phyloP scores from a whole-genome alignment of 352 stramenopile genomes.

The Phytophthora sansomeana region DNA sequence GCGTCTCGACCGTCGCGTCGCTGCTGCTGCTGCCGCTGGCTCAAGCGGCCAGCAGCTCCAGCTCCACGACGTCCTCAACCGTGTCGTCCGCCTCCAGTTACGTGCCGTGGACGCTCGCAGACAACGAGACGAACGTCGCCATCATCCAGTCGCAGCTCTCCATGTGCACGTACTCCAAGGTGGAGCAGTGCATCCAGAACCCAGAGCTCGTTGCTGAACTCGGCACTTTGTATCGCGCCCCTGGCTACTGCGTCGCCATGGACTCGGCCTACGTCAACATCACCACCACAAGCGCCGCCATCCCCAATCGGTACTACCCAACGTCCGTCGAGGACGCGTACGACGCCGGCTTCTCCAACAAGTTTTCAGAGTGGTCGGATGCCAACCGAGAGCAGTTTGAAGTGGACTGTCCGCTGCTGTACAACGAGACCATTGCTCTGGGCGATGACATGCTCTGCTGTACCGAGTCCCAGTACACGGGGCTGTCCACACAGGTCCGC shows the following conservation, averaged over 20 bases:
- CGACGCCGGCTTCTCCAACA: slow-evolving; percentile 56
- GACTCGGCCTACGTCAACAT: slow-evolving; percentile 60
- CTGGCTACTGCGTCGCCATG: slow-evolving; percentile 59
- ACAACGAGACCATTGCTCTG: slow-evolving; percentile 57
- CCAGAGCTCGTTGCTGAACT: not conserved
- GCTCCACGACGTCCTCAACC: slow-evolving; percentile 15
- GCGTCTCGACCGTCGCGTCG: slow-evolving; percentile 16
- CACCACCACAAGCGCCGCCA: slow-evolving; percentile 31
- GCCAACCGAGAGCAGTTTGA: slow-evolving; percentile 66
- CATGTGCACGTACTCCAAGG: slow-evolving; percentile 73
- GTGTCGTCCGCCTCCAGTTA: slow-evolving; percentile 33
- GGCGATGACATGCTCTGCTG: slow-evolving; percentile 68
- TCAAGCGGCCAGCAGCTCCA: slow-evolving; percentile 12
- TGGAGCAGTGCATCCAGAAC: slow-evolving; percentile 59
- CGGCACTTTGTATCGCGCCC: slow-evolving; percentile 17
- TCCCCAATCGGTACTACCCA: slow-evolving; percentile 66
- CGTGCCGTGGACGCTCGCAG: slow-evolving; percentile 50
- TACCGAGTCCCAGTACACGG: slow-evolving; percentile 63
- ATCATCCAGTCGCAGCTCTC: slow-evolving; percentile 46
- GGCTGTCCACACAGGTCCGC: slow-evolving; percentile 61
- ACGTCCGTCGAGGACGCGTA: slow-evolving; percentile 59
- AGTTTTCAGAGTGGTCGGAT: slow-evolving; percentile 68
- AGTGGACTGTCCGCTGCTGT: slow-evolving; percentile 67
- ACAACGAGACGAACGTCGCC: slow-evolving; percentile 46
- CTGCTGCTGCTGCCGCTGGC: slow-evolving; percentile 32